These are phyloP conservation scores for Nissolia schottii DNA, from an alignment of 306 rosid species.

Conservation along the genomic window DNA sequence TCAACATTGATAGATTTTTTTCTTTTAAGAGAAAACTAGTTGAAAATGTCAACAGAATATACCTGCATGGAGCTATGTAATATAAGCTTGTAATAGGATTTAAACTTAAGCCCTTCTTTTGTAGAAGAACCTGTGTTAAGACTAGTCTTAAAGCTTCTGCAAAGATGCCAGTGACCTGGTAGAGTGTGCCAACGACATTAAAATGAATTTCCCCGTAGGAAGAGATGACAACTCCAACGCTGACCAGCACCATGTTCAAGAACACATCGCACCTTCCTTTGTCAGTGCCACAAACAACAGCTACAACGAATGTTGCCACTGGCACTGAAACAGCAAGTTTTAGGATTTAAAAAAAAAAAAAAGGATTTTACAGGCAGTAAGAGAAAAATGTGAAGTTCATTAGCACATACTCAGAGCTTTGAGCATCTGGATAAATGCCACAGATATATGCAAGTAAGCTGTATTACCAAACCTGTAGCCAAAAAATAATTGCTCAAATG, in stretches of 20 bases:
- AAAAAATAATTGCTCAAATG: background rate
- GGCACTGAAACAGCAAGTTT: constrained; percentile 72
- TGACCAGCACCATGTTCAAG: constrained; percentile 92
- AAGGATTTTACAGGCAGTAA: background rate
- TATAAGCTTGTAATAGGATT: constrained; percentile 93
- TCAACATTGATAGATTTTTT: background rate
- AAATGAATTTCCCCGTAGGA: constrained; percentile 96
- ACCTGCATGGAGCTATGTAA: constrained; percentile 99
- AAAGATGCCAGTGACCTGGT: constrained; percentile 92
- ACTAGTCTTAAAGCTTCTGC: constrained; percentile 97
- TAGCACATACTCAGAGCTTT: constrained; percentile 76
- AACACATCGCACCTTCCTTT: constrained; percentile 89
- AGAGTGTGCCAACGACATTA: constrained; percentile 80
- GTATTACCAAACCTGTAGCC: constrained; percentile 90
- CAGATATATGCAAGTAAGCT: constrained; percentile 92
- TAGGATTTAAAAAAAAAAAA: constrained; percentile 9
- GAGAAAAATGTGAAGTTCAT: constrained; percentile 13
- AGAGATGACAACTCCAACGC: constrained; percentile 93
- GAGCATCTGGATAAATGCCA: constrained; percentile 97
- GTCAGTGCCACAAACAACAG: constrained; percentile 86
- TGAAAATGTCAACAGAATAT: constrained; percentile 13
- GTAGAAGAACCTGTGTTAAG: constrained; percentile 93
- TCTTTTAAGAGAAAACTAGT: background rate
- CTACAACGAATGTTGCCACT: constrained; percentile 87
- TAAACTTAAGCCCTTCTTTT: constrained; percentile 87